Base-by-base conservation (phyloP, 2,329 filamentous ascomycete species). In the Pestalotiopsis sp. region DNA sequence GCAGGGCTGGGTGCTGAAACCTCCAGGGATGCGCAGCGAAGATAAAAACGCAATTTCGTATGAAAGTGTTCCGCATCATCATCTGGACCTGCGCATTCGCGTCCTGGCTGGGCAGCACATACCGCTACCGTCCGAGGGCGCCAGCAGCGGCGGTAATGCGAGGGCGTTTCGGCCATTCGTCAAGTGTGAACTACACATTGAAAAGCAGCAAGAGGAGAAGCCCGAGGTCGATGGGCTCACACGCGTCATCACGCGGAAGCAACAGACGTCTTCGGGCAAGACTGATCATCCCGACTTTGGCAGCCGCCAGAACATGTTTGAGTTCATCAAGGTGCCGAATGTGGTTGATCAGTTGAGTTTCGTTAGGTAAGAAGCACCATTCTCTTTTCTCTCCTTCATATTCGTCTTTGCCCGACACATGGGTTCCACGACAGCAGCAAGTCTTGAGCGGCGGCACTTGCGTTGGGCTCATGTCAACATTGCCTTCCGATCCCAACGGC, bases 1-100 rank as follows among this genome's bases (percentile, higher is more conserved):
- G 65, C 83, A 88, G 57, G 95, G 95, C 56, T 98, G 93, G 93
- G 89, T 95, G 2, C 85, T 96, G 70, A 98, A 98, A 80, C 94
- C 95, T 0, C 78, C 86, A 40, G 91, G 91, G 17, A 96, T 94
- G 78, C 91, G 90, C 69, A 84, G 83, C 72, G 77, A 80, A 20
- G 80, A 83, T 69, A 68, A 67, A n/a, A 75, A 76, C 17, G 75
- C 78, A 25, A 80, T 80, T 4, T 83, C 87, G 67, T 81, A 82
- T 58, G 80, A 84, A 27, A 83, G 83, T 1, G 81, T 86, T 4
- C 76, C 80, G 4, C 84, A 85, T 57, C 84, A 83, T 68, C 89
- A 83, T 0, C 80, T 97, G 38, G 87, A 92, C 72, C 83, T 97
- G 9, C 85, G 82, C 63, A 90, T 97, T 72, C 92, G 90, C 41